Evolutionary conservation across 2,329 filamentous ascomycete genomes (phyloP).

Genomic region (Zymoseptoria pseudotritici): DNA sequence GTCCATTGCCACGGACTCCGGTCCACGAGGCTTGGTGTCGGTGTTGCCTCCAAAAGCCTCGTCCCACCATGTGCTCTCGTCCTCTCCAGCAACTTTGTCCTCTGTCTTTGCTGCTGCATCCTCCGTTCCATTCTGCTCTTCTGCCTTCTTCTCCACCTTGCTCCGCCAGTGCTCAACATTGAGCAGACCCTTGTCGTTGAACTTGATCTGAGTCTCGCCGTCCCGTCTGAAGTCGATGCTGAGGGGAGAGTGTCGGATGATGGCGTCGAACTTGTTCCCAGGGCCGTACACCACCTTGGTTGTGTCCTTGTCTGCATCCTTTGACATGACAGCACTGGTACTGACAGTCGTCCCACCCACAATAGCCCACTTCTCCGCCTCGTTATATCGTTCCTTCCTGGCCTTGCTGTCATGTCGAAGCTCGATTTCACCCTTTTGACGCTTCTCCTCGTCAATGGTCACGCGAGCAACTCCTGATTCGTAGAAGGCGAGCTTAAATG

Average conservation of each 20-base stretch:
- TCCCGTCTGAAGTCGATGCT: slow-evolving; percentile 79
- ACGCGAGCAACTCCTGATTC: slow-evolving; percentile 83
- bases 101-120: slow-evolving; percentile 36
- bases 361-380: slow-evolving; percentile 77
- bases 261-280: slow-evolving; percentile 66
- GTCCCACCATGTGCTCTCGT: slow-evolving; percentile 96
- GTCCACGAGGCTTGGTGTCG: slow-evolving; percentile 88
- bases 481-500: slow-evolving; percentile 79
- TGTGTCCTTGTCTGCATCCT: slow-evolving; percentile 58
- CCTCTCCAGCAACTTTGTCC: slow-evolving; percentile 45
- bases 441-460: slow-evolving; percentile 82
- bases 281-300: slow-evolving; percentile 74
- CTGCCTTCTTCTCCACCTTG: slow-evolving; percentile 64
- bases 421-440: slow-evolving; percentile 81
- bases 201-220: slow-evolving; percentile 70
- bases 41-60: slow-evolving; percentile 93
- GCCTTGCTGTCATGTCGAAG: slow-evolving; percentile 75
- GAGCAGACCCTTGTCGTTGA: slow-evolving; percentile 83
- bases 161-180: slow-evolving; percentile 95
- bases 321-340: slow-evolving; percentile 60
- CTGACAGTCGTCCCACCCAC: slow-evolving; percentile 73
- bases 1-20: slow-evolving; percentile 84
- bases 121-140: slow-evolving; percentile 47
- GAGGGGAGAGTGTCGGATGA: slow-evolving; percentile 78
- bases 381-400: slow-evolving; percentile 90